Base-by-base conservation (phyloP, 805 yeast genomes). In the Vanderwaltozyma tropicalis region DNA sequence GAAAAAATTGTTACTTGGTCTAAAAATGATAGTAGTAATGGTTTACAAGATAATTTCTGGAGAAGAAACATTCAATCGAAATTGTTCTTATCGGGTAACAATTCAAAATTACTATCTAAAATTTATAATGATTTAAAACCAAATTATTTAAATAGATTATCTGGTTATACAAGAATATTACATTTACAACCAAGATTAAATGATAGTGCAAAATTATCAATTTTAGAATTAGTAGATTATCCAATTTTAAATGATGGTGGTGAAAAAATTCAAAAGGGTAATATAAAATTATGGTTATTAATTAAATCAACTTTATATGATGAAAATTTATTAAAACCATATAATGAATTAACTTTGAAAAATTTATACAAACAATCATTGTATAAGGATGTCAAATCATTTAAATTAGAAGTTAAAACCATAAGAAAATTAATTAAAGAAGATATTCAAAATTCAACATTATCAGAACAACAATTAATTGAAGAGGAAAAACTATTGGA, bases 171-270 rank as follows among this genome's bases (percentile, higher is more conserved):
- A 3, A 74, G 97, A 48, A 74, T 89, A 38, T 63, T 87, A 44
- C 78, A 74, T 48, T 66, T 92, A 43, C 97, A 92, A 59, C 86
- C 88, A 14, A 71, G 97, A 47, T 60, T 80, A 33, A 88, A 92
- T 39, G 98, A 92, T 57, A 81, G 78, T 43, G 95, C 96, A 0
- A 88, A 88, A 24, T 92, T 84, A 69, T 78, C 92, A 0, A 78
- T 88, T 8, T 54, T 92, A 38, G 98, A 92, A 61, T 67, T 92
- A 34, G 94, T 89, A 1, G 95, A 83, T 49, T 76, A 79, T 4
- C 61, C 67, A 3, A 21, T 26, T 12, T 5, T 26, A 2, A 24
- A 48, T 7, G 55, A 46, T 22, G 29, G 26, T 13, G 41, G 37
- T 20, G 51, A 48, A n/a, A 36, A 41, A 12, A 40, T 53, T 28